Base-by-base conservation (phyloP, 2,329 filamentous ascomycete species). In the Remersonia thermophila region DNA sequence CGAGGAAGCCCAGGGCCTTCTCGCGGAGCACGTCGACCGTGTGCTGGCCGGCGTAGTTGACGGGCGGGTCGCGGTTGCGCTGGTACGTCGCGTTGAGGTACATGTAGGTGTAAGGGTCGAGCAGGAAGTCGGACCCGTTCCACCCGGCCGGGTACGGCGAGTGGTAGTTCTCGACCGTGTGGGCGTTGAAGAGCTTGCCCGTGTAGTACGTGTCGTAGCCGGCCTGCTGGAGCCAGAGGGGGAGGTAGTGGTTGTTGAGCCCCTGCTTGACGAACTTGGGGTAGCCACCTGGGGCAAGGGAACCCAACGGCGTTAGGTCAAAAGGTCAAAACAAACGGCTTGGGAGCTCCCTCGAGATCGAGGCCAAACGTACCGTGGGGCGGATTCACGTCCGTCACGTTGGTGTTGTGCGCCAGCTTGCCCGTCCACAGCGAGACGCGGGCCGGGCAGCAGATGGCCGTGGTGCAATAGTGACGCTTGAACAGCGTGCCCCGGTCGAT, bases 71-170 rank as follows among this genome's bases (percentile, higher is more conserved):
- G 0, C 62, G 56, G 45, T 83, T 77, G 8, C 71, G 64, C 41
- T 77, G 69, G 51, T 75, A 78, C 4, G 68, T 76, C 2, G 71
- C 62, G 49, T 83, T 81, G 17, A 75, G 63, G 49, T 83, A 84
- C 18, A 69, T 61, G 48, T 83, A 83, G 0, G 79, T 83, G 44
- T 66, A 70, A 0, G 78, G 77, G 42, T 83, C 77, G 1, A 81
- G 58, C 1, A 80, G 58, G 44, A 79, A 66, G 44, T 60, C 54
- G 1, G 71, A 74, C 0, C 62, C 62, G 18, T 64, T 77, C 59
- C 69, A 80, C 2, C 74, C 76, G 2, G 60, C 62, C 0, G 68
- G 59, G 36, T 60, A 64, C 1, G 74, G 66, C 11, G 61, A 57
- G 40, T 70, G 47, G 44, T 70, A 72, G 44, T 69, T 72, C 7